Evolutionary conservation across 257 asterid species (phyloP), one percentile per base, ranked within the genome.

Genomic region (Primulina huaijiensis): DNA sequence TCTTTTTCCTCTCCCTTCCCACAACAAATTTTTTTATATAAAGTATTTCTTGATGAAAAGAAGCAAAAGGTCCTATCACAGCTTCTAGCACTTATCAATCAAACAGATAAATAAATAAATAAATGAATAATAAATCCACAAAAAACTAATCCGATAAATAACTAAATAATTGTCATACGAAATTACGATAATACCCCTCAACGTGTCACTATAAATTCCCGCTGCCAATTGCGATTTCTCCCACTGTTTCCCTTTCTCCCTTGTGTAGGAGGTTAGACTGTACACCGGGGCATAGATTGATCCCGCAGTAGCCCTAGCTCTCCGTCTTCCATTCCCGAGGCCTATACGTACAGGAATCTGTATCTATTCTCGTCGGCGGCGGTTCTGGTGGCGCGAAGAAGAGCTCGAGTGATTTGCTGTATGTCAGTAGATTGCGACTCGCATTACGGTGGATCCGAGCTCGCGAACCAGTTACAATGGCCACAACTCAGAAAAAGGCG

Each of bases 391-490:
- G 53, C 6, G 17, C 6, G 53, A 2, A 43, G 66, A 4, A 16
- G 67, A 64, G 71, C 60, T 43, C 56, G 52, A 37, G 64, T 59
- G 27, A 46, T n/a, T 50, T 72, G 76, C 84, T 82, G 87, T 77
- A 82, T 82, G 84, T 82, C 87, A 82, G 83, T 77, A 76, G 75
- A 70, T 57, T 63, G 72, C 35, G 65, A 58, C 69, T 57, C 77
- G 59, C 60, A 77, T 68, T 80, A 67, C 82, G 83, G 82, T 71
- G 80, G 77, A 65, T 79, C 67, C 72, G 78, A 78, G 80, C 75
- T 85, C n/a, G 77, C 80, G 19, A 82, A 82, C 68, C 87, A 71
- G 67, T 74, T 78, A 38, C 79, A 78, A 78, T 78, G 82, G 82
- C 82, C 82, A 16, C 82, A 78, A 27, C 72, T 78, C 2, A 65